Base-by-base conservation (phyloP, 2,329 filamentous ascomycete genomes). In the Fusarium sp. region DNA sequence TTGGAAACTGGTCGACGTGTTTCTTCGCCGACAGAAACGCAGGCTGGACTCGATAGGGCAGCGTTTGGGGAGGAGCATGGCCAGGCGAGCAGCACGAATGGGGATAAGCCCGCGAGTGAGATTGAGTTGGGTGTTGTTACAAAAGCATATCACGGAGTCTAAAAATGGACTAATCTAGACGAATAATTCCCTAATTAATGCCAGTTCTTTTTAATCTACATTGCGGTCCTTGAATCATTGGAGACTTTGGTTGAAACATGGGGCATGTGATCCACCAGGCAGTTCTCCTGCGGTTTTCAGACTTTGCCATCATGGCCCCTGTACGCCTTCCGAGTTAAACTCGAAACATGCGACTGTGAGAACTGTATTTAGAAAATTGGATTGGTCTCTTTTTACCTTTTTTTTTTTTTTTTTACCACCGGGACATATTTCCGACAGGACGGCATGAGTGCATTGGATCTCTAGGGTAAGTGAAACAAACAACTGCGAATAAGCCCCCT, bases 121-220 rank as follows among this genome's bases (percentile, higher is more conserved):
- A 60, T 64, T 17, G 76, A 78, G 14, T 29, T 78, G 59, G 76
- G 76, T n/a, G 67, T 76, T 24, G 75, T 78, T 0, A 77, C 76
- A 5, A 78, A 78, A 60, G 76, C 74, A 17, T 78, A 72, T 27
- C 75, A 75, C 27, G 74, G 76, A 27, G 63, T 78, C 53, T 77
- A 63, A 66, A 44, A 31, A 9, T 17, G 14, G 10, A 16, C 29
- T 35, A 24, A 29, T 22, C 29, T 24, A 56, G 51, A 56, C 36
- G 11, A 31, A 31, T 51, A 51, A 51, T 51, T 51, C 46, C 16
- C 17, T 51, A 51, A 51, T 51, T 31, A 51, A 31, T 51, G 46
- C 10, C 17, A 51, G 20, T 3, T 8, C n/a, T 6, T 12, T 51
- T 6, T 31, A 31, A 51, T 31, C 6, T 20, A 29, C 20, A 5